phyloP scores from a whole-genome alignment of 75 land plant genomes.

The Cunninghamia lanceolata region DNA sequence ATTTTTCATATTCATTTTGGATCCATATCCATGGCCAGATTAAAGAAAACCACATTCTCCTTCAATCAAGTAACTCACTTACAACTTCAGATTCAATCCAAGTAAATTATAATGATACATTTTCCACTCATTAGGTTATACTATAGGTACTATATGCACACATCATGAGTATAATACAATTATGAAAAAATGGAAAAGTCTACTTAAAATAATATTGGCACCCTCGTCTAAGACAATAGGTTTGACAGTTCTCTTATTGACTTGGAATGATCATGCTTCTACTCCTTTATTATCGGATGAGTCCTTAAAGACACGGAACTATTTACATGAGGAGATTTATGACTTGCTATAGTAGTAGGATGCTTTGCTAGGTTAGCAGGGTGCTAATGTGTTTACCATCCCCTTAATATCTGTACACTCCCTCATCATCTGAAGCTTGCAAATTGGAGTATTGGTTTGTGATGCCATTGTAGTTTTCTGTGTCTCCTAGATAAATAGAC shows the following conservation, averaged over 20 bases:
- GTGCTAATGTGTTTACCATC: conserved; percentile 5
- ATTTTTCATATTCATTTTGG: background rate
- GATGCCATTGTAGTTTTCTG: background rate
- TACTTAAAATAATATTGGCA: background rate
- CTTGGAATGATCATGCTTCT: background rate
- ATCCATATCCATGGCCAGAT: background rate
- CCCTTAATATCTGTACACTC: conserved; percentile 15
- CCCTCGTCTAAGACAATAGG: background rate
- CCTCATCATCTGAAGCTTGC: conserved; percentile 6
- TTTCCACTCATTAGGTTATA: background rate
- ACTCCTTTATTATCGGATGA: background rate
- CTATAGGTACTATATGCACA: background rate
- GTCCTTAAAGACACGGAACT: conserved; percentile 1
- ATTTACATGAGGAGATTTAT: background rate
- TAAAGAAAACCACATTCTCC: background rate
- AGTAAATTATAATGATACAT: background rate
- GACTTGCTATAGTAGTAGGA: background rate
- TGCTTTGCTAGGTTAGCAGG: background rate
- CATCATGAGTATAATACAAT: background rate
- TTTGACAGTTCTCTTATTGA: background rate
- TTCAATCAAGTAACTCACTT: background rate
- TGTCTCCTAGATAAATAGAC: background rate
- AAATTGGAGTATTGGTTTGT: background rate
- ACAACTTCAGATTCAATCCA: background rate
- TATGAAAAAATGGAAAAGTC: background rate